phyloP scores from a whole-genome alignment of 2,329 filamentous ascomycete species.

The Penicillium hesseltinei region DNA sequence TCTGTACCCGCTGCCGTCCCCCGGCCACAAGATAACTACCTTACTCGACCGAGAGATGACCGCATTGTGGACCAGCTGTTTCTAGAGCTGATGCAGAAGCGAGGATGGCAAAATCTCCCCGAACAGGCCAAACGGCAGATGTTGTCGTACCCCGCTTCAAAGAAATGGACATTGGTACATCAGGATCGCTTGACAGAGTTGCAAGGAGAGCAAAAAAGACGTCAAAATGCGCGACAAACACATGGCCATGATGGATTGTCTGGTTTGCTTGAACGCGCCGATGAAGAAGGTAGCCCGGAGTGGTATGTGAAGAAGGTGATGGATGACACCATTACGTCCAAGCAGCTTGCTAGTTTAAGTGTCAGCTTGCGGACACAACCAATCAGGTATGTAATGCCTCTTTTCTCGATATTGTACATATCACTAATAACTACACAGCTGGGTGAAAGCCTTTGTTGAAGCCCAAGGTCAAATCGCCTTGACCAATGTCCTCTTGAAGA shows the following conservation, averaged over 20 bases:
- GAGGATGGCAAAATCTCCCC: slow-evolving; percentile 94
- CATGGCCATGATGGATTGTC: slow-evolving; percentile 62
- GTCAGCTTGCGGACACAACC: slow-evolving; percentile 95
- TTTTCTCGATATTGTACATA: not conserved
- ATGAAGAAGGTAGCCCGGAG: slow-evolving; percentile 93
- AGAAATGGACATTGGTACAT: slow-evolving; percentile 97
- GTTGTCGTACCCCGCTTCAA: slow-evolving; percentile 87
- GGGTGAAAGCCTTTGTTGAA: slow-evolving; percentile 96
- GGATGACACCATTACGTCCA: slow-evolving; percentile 89
- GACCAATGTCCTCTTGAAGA: slow-evolving; percentile 88
- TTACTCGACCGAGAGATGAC: slow-evolving; percentile 55
- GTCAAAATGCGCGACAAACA: slow-evolving; percentile 68
- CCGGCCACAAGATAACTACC: slow-evolving; percentile 35
- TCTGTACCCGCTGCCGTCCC: slow-evolving; percentile 32
- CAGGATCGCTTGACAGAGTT: slow-evolving; percentile 91
- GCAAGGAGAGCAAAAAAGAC: slow-evolving; percentile 89
- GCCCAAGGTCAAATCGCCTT: slow-evolving; percentile 95
- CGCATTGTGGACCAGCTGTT: slow-evolving; percentile 88
- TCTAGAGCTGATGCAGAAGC: slow-evolving; percentile 89
- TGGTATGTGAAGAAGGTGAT: slow-evolving; percentile 98
- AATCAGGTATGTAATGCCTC: slow-evolving; percentile 59
- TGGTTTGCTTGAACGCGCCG: slow-evolving; percentile 72
- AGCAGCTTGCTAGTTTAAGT: slow-evolving; percentile 87
- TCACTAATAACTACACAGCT: slow-evolving; percentile 49
- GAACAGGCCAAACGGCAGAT: slow-evolving; percentile 94